A percentile compares a stretch with the other conserved stretches of the same genome.
phyloP scores from a whole-genome alignment of 2,329 filamentous ascomycete species.

The Fusarium poae region DNA sequence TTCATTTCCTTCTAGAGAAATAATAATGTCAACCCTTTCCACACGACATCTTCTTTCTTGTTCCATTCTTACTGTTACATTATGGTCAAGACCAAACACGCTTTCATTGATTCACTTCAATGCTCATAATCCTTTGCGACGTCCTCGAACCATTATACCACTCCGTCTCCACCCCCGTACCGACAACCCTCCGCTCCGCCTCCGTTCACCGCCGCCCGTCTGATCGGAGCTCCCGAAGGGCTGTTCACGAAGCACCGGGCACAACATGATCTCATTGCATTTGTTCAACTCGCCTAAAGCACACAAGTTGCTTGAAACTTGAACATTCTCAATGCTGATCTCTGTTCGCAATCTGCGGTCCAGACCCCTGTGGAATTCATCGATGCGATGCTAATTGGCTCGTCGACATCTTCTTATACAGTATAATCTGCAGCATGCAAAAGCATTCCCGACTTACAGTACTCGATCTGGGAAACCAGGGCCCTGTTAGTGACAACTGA shows the following conservation, averaged over 20 bases:
- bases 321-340: not conserved
- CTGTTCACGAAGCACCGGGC: constrained; percentile 27
- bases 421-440: not conserved
- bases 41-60: constrained; percentile 1
- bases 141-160: constrained; percentile 21
- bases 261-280: constrained; percentile 20
- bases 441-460: constrained; percentile 6
- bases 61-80: not conserved
- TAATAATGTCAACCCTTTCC: constrained; percentile 21
- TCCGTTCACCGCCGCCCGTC: constrained; percentile 45
- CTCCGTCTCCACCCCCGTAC: constrained; percentile 41
- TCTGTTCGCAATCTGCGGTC: not conserved
- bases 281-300: not conserved
- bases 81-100: not conserved
- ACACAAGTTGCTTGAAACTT: not conserved
- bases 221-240: constrained; percentile 35
- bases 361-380: not conserved
- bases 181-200: constrained; percentile 47
- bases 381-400: not conserved
- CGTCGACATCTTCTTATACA: constrained; percentile 1
- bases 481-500: constrained; percentile 5
- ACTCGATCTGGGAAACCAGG: constrained; percentile 2
- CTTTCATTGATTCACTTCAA: not conserved
- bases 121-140: not conserved
- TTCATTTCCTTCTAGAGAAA: constrained; percentile 40